These are phyloP conservation scores for Penicillium cosmopolitanum DNA, from an alignment of 495 filamentous ascomycete species.

Conservation along the genomic window DNA sequence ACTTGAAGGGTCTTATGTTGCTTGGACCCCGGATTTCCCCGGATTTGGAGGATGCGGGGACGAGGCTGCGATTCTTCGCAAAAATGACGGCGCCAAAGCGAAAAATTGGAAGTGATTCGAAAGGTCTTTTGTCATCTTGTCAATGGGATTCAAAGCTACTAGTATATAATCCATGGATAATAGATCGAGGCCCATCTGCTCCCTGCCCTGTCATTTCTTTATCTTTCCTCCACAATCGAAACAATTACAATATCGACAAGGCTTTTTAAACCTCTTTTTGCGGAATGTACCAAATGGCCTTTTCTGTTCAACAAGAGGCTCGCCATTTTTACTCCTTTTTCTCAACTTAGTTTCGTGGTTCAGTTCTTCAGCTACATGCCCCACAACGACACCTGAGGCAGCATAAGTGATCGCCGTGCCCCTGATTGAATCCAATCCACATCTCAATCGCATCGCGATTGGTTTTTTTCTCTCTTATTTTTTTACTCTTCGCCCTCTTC, in stretches of 20 bases:
- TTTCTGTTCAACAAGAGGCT: too few species aligned
- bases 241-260: conserved; percentile 35
- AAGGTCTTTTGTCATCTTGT: neutral
- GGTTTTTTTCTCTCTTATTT: neutral
- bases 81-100: neutral
- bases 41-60: too few species aligned
- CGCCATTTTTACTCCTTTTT: too few species aligned
- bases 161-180: too few species aligned
- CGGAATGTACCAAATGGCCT: too few species aligned
- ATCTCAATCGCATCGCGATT: neutral
- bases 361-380: neutral
- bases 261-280: too few species aligned
- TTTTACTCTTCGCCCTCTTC: neutral
- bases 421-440: neutral
- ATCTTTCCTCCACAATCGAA: conserved; percentile 47
- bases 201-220: conserved; percentile 50
- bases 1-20: too few species aligned
- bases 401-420: neutral
- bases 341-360: too few species aligned
- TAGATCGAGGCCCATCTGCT: conserved; percentile 40
- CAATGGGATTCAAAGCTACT: neutral
- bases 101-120: neutral
- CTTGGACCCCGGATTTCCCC: too few species aligned
- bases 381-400: neutral
- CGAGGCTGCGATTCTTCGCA: neutral